Base-by-base conservation (phyloP, 2,329 filamentous ascomycete genomes). In the Parafenestella ontariensis region DNA sequence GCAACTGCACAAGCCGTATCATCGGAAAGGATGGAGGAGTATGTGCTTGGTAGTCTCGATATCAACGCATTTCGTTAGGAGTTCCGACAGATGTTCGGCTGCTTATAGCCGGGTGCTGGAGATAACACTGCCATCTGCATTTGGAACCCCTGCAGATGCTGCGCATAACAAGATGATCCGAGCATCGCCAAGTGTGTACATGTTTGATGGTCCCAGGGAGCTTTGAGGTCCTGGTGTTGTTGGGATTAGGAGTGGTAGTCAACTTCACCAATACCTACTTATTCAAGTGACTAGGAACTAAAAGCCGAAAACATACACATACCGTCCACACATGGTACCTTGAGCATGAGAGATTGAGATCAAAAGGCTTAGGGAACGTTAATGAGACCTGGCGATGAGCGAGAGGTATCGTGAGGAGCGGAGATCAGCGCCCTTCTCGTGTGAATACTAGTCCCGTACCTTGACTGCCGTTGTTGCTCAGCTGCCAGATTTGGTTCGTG, bases 51-150 rank as follows among this genome's bases (percentile, higher is more conserved):
- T 40, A 13, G 3, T 20, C 15, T 40, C 18, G 36, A 40, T 40
- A 40, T 20, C 18, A 15, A 17, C 18, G 13, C 13, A 20, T 24
- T 21, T 40, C 13, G 18, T 24, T 40, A n/a, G n/a, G n/a, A n/a
- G n/a, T 20, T 40, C 7, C 17, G 21, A 40, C 8, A 11, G 36
- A 21, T 24, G 9, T 23, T 40, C 45, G 45, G 33, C 45, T 47
- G 45, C 45, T 26, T 28, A 37, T 47, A 47, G 31, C 45, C 45
- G 33, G 29, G 8, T 28, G 24, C 23, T 24, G 33, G 20, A 47
- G 45, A 47, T 47, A 40, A 47, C 45, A 40, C 3, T n/a, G 31
- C n/a, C 17, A n/a, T 10, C 29, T 33, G 5, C 20, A 17, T 37
- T 46, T 13, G 20, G 44, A 13, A 18, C 28, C 33, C 45, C 34